A percentile compares a stretch with the other conserved stretches of the same genome.
Evolutionary conservation across 2,329 filamentous ascomycete genomes (phyloP).

Genomic region (Pseudofabraea citricarpa): DNA sequence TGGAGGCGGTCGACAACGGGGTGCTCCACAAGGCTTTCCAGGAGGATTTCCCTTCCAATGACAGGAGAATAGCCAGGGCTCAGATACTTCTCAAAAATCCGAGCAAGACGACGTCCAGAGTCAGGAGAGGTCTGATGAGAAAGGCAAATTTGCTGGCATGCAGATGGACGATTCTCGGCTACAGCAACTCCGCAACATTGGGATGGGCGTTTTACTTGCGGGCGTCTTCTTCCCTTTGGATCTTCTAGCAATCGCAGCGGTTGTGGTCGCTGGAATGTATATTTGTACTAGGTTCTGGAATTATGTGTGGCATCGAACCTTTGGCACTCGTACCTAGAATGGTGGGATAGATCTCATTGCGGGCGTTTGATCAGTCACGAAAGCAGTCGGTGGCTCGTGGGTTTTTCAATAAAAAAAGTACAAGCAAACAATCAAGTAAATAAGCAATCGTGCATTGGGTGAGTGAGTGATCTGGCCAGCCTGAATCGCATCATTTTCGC

Average conservation of each 20-base stretch:
- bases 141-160: background rate
- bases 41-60: slow-evolving; percentile 56
- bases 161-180: slow-evolving; percentile 14
- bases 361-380: slow-evolving; percentile 12
- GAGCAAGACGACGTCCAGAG: background rate
- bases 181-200: slow-evolving; percentile 19
- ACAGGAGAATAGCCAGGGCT: slow-evolving; percentile 25
- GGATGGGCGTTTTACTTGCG: slow-evolving; percentile 23
- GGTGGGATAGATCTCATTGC: slow-evolving; percentile 22
- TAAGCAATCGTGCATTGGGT: no score
- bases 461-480: no score
- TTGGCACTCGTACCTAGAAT: slow-evolving; percentile 23
- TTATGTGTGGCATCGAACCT: slow-evolving; percentile 9
- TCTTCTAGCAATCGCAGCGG: slow-evolving; percentile 20
- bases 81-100: slow-evolving; percentile 3
- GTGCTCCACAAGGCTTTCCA: slow-evolving; percentile 35
- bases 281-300: slow-evolving; percentile 18
- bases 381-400: background rate
- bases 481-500: no score
- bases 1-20: slow-evolving; percentile 21
- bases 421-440: background rate
- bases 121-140: background rate
- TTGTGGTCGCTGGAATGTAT: slow-evolving; percentile 19
- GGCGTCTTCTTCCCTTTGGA: slow-evolving; percentile 26
- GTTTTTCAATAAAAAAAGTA: background rate